phyloP scores from a whole-genome alignment of 2,329 filamentous ascomycete genomes.

The Microdochium bolleyi region DNA sequence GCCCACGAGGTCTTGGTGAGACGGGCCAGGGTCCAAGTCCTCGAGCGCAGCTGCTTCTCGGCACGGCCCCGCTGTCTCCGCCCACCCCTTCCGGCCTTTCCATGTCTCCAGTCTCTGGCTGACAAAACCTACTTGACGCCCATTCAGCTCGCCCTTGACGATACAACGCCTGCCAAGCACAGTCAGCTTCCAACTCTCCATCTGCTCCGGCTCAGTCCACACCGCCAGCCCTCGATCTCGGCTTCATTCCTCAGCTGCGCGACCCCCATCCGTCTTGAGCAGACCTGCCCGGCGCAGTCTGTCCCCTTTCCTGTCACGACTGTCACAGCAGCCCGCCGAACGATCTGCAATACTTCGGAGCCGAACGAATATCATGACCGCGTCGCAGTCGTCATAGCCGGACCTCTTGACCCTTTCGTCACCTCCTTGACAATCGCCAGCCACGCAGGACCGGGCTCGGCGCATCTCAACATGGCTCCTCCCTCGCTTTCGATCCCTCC shows the following conservation, averaged over 20 bases:
- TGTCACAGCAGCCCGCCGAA: neutral
- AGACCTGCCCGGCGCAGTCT: neutral
- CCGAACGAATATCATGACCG: neutral
- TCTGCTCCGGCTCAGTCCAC: neutral
- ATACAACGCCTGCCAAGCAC: neutral
- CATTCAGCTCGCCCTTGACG: neutral
- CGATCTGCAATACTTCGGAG: neutral
- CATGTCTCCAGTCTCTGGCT: neutral
- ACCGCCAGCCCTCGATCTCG: neutral
- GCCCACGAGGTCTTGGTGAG: neutral
- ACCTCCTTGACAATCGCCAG: neutral
- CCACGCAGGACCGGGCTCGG: neutral
- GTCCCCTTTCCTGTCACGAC: neutral
- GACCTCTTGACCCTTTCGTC: neutral
- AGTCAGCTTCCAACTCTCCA: neutral
- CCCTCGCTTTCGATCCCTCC: conserved; percentile 38
- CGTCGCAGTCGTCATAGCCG: neutral
- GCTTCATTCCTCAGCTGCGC: neutral
- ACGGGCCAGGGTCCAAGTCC: neutral
- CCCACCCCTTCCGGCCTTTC: neutral
- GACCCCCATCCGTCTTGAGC: neutral
- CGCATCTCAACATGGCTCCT: conserved; percentile 36
- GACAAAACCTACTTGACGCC: neutral
- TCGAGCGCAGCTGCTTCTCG: neutral
- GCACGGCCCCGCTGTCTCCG: neutral